phyloP scores from a whole-genome alignment of 1,139 yeast species.

The Zygoascus sp. region DNA sequence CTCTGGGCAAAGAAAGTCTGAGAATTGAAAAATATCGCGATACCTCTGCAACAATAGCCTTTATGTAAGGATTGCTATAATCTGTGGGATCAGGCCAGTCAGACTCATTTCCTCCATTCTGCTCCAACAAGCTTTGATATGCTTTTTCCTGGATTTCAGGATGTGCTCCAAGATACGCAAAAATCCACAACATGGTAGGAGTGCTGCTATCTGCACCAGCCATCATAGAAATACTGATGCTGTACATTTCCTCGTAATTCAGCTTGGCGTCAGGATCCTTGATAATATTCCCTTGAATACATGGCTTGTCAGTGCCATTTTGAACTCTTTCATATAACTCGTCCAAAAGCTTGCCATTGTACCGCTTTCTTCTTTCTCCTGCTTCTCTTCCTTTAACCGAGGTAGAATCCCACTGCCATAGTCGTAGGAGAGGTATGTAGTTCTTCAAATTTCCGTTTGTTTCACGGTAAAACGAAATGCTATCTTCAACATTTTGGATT shows the following conservation, averaged over 20 bases:
- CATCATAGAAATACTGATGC: slow-evolving; percentile 66
- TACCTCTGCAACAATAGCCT: slow-evolving; percentile 58
- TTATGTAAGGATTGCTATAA: slow-evolving; percentile 40
- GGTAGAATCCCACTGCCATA: slow-evolving; percentile 27
- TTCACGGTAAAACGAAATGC: slow-evolving; percentile 57
- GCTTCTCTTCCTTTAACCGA: slow-evolving; percentile 38
- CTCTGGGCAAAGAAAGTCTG: slow-evolving; percentile 63
- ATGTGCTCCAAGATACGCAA: slow-evolving; percentile 50
- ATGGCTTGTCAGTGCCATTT: slow-evolving; percentile 28
- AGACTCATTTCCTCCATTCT: neutral
- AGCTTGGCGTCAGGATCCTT: slow-evolving; percentile 29
- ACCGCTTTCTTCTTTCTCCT: slow-evolving; percentile 48
- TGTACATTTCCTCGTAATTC: slow-evolving; percentile 45
- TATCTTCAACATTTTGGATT: slow-evolving; percentile 59
- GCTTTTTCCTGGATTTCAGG: slow-evolving; percentile 45
- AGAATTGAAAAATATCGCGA: slow-evolving; percentile 55
- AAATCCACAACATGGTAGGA: slow-evolving; percentile 55
- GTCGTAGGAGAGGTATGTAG: slow-evolving; percentile 51
- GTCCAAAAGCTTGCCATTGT: slow-evolving; percentile 39
- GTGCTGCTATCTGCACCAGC: slow-evolving; percentile 75
- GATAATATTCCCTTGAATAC: slow-evolving; percentile 44
- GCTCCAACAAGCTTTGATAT: slow-evolving; percentile 11
- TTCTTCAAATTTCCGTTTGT: slow-evolving; percentile 62
- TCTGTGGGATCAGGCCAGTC: slow-evolving; percentile 6
- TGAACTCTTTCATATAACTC: slow-evolving; percentile 28